Evolutionary conservation across 805 yeast species (phyloP), one percentile per base, ranked within the genome.

Genomic region (Torulaspora delbrueckii): DNA sequence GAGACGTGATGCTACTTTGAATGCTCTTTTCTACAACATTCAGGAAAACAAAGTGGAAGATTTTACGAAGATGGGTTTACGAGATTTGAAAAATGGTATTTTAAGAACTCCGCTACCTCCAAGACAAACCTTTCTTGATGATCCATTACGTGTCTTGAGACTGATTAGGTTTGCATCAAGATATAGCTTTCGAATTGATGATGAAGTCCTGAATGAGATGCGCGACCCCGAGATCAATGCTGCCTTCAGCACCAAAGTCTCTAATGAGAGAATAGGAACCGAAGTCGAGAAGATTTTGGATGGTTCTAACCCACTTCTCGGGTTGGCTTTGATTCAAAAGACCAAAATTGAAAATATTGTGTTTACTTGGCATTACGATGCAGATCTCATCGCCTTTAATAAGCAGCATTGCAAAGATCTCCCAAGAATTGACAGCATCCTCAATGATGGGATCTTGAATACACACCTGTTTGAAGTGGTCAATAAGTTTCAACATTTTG

Each of bases 1-100:
- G 53, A 76, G 99, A 58, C 74, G 99, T 60, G 99, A 93, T 68
- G 98, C 98, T 1, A 93, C 99, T 0, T 69, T 93, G 43, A 93
- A 93, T 63, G 95, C 99, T 0, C 68, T 93, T 19, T 93, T 93
- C 59, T 93, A 84, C 66, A 93, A 93, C 64, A 74, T 93, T 42
- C 75, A 76, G 43, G 76, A 81, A 4, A 72, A 71, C 10, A 54
- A 74, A 47, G 81, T 93, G 19, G 99, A 93, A 62, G 99, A 93
- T 65, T 79, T 83, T 49, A 93, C 99, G 0, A 78, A 76, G 0
- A 57, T 65, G 16, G 99, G 99, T 0, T 59, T 90, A 4, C 60
- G 74, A 6, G 99, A 93, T 64, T 69, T 93, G 52, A 54, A 73
- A 34, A 52, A 68, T 23, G 95, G 96, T 0, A 63, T 88, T 0